Evolutionary conservation across 352 stramenopile genomes (phyloP), one percentile per base, ranked within the genome.

Genomic region (Globisporangium iwayamae): DNA sequence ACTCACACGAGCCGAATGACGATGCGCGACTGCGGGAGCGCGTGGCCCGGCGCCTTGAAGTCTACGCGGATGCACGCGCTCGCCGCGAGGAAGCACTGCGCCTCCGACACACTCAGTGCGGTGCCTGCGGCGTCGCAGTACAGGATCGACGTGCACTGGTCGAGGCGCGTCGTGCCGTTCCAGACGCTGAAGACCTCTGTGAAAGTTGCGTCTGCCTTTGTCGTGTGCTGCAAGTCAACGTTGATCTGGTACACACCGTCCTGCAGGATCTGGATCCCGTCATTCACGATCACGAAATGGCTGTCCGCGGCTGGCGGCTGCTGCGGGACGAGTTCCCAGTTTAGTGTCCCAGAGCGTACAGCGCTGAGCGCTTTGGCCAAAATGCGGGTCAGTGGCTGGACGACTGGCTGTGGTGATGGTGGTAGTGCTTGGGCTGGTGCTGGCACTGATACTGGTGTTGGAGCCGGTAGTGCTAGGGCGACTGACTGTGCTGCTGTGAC

Each of bases 231-330:
- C 52, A 82, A 41, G 55, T 82, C 74, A 43, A 82, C 60, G 43
- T 82, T 82, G 38, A 82, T 41, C 64, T 82, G 72, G 65, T 78
- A 82, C 43, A 46, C 65, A 18, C 72, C 74, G 18, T 75, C 69
- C 14, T 70, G 61, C 39, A 70, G 30, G 46, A 82, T 65, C 10
- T 67, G 64, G 46, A 82, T 75, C 46, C 68, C 56, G 18, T 79
- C 67, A 22, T 82, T 60, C 53, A 67, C 62, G 53, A 67, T 56
- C 38, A 20, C 3, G 18, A 67, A 67, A 36, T 67, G 55, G 30
- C 28, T 62, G 13, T 39, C 52, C 18, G 71, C 74, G 41, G 22
- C 72, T 67, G 43, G n/a, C 9, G 46, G 46, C 10, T 52, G 46
- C 46, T 52, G 46, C n/a, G 46, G 62, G 34, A 76, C 53, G 8